Percentiles rank a stretch among this genome's conserved stretches.
Evolutionary conservation across 306 rosid species (phyloP).

Genomic region (Alnus glutinosa): DNA sequence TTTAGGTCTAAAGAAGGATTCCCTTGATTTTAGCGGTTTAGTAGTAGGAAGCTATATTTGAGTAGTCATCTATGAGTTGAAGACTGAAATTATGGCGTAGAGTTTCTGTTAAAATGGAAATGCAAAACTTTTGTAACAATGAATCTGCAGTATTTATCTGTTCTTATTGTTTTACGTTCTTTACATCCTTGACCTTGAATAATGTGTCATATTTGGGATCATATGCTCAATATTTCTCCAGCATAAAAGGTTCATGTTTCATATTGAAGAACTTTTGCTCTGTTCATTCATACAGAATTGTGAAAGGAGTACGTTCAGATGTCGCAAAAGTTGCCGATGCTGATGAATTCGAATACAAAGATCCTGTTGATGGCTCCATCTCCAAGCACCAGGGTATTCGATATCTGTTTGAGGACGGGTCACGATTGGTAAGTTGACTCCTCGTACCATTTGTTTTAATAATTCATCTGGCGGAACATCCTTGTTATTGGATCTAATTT

Average conservation of each 20-base stretch:
- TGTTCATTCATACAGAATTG: constrained; percentile 48
- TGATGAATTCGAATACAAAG: constrained; percentile 96
- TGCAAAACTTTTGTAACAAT: constrained; percentile 1
- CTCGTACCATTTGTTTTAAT: not conserved
- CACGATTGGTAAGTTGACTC: constrained; percentile 80
- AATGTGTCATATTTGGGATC: not conserved
- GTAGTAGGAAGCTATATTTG: too few relatives aligned
- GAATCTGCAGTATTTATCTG: constrained; percentile 11
- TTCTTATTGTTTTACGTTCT: constrained; percentile 1
- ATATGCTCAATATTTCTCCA: constrained; percentile 12
- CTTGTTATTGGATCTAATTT: not conserved
- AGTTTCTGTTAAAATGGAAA: not conserved
- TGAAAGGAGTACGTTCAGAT: constrained; percentile 66
- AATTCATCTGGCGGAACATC: constrained; percentile 8
- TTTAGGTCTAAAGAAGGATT: not conserved
- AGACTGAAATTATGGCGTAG: not conserved
- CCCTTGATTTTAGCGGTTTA: not conserved
- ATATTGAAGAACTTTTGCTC: not conserved
- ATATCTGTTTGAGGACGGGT: constrained; percentile 95
- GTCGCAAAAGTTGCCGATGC: constrained; percentile 70
- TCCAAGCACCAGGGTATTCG: constrained; percentile 97
- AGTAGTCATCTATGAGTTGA: not conserved
- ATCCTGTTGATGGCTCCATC: constrained; percentile 89
- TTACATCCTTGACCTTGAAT: not conserved
- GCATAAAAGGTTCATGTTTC: not conserved